Evolutionary conservation across 805 yeast genomes (phyloP).

Genomic region (Ogataea chonburiensis): DNA sequence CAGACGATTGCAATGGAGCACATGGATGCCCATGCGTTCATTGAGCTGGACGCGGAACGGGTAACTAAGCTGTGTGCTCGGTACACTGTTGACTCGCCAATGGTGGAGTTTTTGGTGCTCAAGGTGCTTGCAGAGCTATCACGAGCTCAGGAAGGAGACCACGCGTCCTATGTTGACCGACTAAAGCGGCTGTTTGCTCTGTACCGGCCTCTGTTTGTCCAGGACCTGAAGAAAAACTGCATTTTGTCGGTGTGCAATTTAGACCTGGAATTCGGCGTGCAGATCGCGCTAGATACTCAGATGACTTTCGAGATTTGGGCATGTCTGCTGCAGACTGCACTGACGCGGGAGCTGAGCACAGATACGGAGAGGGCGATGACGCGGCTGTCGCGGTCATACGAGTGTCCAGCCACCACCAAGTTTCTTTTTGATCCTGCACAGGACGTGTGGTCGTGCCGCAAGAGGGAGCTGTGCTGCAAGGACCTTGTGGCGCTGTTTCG

Average conservation of each 20-base stretch:
- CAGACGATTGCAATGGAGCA: not conserved
- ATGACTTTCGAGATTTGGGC: not conserved
- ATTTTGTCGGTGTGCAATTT: not conserved
- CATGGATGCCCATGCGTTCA: constrained; percentile 20
- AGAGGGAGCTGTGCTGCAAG: not conserved
- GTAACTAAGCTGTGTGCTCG: not conserved
- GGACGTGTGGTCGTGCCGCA: not conserved
- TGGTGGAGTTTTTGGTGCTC: constrained; percentile 4
- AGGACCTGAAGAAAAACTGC: not conserved
- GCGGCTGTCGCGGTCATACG: not conserved
- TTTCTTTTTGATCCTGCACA: not conserved
- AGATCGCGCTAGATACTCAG: not conserved
- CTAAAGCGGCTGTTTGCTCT: not conserved
- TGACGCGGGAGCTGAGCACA: not conserved
- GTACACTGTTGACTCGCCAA: not conserved
- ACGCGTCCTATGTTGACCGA: not conserved
- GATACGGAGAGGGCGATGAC: no score
- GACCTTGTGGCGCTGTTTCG: not conserved
- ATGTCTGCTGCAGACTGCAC: not conserved
- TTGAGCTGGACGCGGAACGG: constrained; percentile 17
- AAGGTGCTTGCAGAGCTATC: not conserved
- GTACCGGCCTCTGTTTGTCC: not conserved
- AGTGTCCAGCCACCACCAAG: not conserved
- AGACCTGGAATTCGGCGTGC: constrained; percentile 1
- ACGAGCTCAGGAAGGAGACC: no score